Conservation (phyloP, 2,329 filamentous ascomycete genomes). For the Diaporthe sp. region DNA sequence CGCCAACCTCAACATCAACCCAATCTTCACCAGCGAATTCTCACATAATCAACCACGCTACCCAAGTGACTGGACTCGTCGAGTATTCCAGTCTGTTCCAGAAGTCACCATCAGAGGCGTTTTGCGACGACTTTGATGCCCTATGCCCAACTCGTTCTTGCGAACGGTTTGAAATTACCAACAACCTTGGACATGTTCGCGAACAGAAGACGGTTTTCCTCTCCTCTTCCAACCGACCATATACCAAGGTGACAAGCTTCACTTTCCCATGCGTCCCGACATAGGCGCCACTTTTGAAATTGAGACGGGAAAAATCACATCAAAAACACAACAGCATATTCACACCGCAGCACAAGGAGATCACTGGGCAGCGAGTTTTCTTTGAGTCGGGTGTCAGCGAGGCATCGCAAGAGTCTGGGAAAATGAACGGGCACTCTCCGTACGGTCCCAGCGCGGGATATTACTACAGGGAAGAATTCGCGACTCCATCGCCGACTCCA, state of each 20-base stretch:
- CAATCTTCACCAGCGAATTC: constrained; percentile 39
- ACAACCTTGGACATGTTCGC: constrained; percentile 68
- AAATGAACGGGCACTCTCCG: constrained; percentile 59
- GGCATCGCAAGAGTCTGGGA: constrained; percentile 53
- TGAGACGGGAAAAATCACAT: constrained; percentile 39
- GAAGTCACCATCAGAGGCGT: constrained; percentile 54
- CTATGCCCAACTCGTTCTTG: constrained; percentile 32
- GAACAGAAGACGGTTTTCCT: constrained; percentile 67
- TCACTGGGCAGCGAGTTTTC: constrained; percentile 42
- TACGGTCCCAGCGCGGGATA: constrained; percentile 65
- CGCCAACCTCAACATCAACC: constrained; percentile 42
- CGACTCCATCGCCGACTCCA: constrained; percentile 69
- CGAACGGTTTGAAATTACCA: constrained; percentile 46
- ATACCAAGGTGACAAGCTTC: constrained; percentile 73
- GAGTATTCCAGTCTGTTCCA: constrained; percentile 57
- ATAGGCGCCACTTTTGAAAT: constrained; percentile 56
- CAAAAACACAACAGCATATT: constrained; percentile 41
- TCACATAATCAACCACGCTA: constrained; percentile 37
- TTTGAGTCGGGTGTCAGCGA: constrained; percentile 48
- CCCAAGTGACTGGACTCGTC: constrained; percentile 51
- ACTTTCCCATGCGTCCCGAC: constrained; percentile 62
- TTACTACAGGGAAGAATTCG: constrained; percentile 63
- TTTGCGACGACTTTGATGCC: constrained; percentile 53
- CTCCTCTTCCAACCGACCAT: constrained; percentile 71
- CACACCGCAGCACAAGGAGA: constrained; percentile 21